Conservation (phyloP, 1,284 basidiomycete species). For the Pholiota adiposa region DNA sequence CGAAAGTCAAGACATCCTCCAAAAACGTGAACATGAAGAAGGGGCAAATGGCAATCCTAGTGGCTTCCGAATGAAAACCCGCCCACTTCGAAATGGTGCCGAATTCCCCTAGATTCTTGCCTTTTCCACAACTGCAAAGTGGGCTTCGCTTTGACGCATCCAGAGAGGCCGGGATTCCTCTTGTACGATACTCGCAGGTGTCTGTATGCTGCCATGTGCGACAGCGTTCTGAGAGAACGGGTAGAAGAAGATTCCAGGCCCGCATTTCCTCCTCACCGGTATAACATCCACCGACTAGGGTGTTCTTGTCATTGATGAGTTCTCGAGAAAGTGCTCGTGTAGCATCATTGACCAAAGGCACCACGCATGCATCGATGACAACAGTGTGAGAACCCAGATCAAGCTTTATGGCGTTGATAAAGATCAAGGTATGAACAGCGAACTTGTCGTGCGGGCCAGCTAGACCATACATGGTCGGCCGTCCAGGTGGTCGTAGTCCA, state of each 20-base stretch:
- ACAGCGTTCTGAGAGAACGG: constrained; percentile 52
- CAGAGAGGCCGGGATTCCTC: constrained; percentile 36
- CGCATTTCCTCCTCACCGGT: constrained; percentile 33
- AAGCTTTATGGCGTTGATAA: constrained; percentile 45
- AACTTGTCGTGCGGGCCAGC: constrained; percentile 28
- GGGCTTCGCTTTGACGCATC: constrained; percentile 34
- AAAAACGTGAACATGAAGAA: constrained; percentile 51
- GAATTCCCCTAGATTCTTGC: constrained; percentile 40
- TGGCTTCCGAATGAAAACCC: constrained; percentile 41
- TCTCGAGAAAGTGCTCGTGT: background rate
- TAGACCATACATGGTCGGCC: constrained; percentile 34
- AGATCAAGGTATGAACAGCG: constrained; percentile 40
- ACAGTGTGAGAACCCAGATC: constrained; percentile 50
- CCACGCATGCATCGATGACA: constrained; percentile 38
- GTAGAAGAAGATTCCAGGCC: constrained; percentile 52
- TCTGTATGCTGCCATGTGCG: constrained; percentile 51
- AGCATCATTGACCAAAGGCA: background rate
- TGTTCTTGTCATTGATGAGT: no score
- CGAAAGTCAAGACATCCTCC: constrained; percentile 28
- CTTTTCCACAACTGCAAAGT: constrained; percentile 54
- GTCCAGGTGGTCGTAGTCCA: background rate
- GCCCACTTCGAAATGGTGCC: constrained; percentile 34
- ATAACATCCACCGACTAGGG: constrained; percentile 4
- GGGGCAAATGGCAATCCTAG: constrained; percentile 51
- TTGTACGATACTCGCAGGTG: constrained; percentile 47